Evolutionary conservation across 108 stramenopile species (phyloP).

Genomic region (Seminavis robusta): DNA sequence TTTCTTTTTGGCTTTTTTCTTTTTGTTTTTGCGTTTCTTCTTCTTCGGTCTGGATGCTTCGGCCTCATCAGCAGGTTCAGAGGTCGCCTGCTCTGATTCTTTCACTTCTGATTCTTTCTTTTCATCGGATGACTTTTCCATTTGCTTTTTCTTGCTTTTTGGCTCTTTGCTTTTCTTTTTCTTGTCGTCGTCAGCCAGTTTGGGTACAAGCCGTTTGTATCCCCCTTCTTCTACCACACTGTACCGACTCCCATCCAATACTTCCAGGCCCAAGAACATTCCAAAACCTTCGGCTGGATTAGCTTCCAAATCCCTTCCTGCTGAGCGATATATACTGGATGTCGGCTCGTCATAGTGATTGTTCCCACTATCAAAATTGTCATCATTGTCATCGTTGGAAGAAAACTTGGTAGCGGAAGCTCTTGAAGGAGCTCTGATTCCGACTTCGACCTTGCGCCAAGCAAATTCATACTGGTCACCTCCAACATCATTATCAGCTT

Average conservation of each 20-base stretch:
- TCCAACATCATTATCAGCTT: too few relatives aligned
- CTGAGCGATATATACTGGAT: constrained; percentile 1
- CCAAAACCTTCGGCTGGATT: constrained; percentile 43
- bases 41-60: constrained; percentile 9
- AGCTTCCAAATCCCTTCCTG: constrained; percentile 32
- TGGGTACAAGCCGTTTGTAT: constrained; percentile 26
- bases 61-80: not conserved
- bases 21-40: constrained; percentile 20
- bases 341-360: constrained; percentile 49
- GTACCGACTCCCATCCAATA: constrained; percentile 55
- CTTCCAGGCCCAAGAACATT: constrained; percentile 67
- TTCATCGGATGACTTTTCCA: not conserved
- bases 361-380: not conserved
- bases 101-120: not conserved
- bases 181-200: not conserved
- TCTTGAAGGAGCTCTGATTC: not conserved
- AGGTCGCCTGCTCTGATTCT: not conserved
- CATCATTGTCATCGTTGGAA: not conserved
- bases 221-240: constrained; percentile 27
- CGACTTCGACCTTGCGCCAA: not conserved
- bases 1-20: constrained; percentile 9
- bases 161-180: constrained; percentile 7
- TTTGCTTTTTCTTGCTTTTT: constrained; percentile 8
- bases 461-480: not conserved
- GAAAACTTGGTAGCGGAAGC: not conserved